Evolutionary conservation across 192 early-diverging fungal species (phyloP).

Genomic region (Coemansia sp.): DNA sequence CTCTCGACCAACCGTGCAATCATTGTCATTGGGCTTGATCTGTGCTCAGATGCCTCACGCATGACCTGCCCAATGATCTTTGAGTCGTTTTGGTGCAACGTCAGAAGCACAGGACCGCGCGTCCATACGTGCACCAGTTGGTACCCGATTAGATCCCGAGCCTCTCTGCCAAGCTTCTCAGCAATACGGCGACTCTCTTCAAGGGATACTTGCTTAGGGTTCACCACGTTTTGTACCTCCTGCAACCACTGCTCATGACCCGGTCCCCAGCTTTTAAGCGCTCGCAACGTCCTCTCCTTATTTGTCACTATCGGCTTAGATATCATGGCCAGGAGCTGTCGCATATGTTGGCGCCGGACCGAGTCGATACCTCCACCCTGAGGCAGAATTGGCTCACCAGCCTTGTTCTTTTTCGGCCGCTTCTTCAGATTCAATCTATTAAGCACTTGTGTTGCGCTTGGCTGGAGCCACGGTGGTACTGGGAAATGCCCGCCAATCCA

Average conservation of each 20-base stretch:
- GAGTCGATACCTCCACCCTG: constrained; percentile 16
- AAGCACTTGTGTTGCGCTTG: constrained; percentile 46
- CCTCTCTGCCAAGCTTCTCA: constrained; percentile 23
- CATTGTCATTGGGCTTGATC: constrained; percentile 13
- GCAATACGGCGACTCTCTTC: neutral
- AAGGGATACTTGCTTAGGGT: neutral
- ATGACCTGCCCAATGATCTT: constrained; percentile 4
- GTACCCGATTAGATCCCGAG: constrained; percentile 38
- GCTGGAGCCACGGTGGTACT: constrained; percentile 47
- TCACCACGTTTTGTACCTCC: constrained; percentile 16
- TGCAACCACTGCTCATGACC: constrained; percentile 35
- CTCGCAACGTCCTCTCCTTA: constrained; percentile 15
- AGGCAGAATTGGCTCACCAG: neutral
- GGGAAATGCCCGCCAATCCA: constrained; percentile 41
- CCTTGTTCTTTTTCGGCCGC: neutral
- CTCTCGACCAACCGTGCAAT: constrained; percentile 20
- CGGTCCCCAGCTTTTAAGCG: constrained; percentile 31
- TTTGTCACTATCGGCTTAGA: constrained; percentile 20
- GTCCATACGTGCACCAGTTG: constrained; percentile 38
- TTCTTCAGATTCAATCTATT: constrained; percentile 21
- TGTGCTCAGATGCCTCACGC: constrained; percentile 8
- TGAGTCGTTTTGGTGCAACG: constrained; percentile 21
- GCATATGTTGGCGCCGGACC: constrained; percentile 20
- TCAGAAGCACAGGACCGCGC: constrained; percentile 29
- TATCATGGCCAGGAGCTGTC: constrained; percentile 25